Evolutionary conservation across 768 basidiomycete species (phyloP), one percentile per base, ranked within the genome.

Genomic region (Pleurotus giganteus): DNA sequence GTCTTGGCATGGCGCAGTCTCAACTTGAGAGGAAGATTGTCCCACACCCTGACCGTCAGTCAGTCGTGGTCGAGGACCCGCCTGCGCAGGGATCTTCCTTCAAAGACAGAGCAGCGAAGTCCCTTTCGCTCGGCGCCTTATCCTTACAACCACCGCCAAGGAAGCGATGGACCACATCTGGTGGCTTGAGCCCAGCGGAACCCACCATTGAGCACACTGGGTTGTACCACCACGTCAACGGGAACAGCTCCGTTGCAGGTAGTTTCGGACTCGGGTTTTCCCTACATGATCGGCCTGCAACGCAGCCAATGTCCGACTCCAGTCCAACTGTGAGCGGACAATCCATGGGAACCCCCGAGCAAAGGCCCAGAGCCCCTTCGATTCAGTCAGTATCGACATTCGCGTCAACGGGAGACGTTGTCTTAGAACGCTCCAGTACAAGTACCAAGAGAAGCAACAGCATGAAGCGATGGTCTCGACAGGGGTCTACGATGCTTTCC

Each of bases 401-500:
- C 23, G 78, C 74, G 7, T 78, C 78, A 2, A 66, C 57, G 11
- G 78, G 78, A 11, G 69, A 69, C 42, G 61, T 26, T 36, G 49
- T 61, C 1, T 47, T 60, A 23, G 76, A 77, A 42, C 65, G 67
- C 36, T 71, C 74, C 9, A 77, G 71, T 57, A 64, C 67, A 8
- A 74, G 73, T 53, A 69, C 67, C 29, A 71, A 71, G 58, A 68
- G 61, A 15, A 65, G 57, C 26, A 66, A 66, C 4, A 24, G 65
- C 56, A 63, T 65, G 28, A 76, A 74, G 51, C 71, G 82, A 49
- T 83, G 84, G 83, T 84, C 84, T 32, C 73, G 80, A 47, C 82
- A 80, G 58, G 74, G 75, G 12, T 62, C 63, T 72, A 58, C 85
- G 85, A 7, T 75, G 79, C 19, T 75, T 78, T 44, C 65, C 75